Base-by-base conservation (phyloP, 768 basidiomycete species). In the Leccinum uliginosum region DNA sequence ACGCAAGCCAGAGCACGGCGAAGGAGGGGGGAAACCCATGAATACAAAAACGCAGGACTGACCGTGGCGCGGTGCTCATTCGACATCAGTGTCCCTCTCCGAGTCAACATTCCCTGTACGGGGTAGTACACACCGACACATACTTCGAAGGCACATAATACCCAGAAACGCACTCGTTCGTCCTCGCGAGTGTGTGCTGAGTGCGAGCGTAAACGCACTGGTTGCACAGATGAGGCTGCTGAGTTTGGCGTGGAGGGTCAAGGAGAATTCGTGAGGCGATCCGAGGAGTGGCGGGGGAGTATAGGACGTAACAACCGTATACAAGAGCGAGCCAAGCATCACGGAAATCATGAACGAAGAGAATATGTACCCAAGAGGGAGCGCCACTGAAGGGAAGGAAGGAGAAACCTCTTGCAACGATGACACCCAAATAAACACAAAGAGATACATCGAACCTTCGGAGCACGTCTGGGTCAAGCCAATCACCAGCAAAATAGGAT, bases 401-500 rank as follows among this genome's bases (percentile, higher is more conserved):
- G n/a, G 47, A n/a, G 83, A 77, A 21, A 73, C 73, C 65, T 89
- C 85, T 71, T 91, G 87, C 15, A 91, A 74, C 2, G 83, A 78
- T 1, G 89, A 87, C 0, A 91, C 89, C 89, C 89, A 91, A 59
- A 86, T 75, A 74, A 89, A 91, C 60, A 90, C 89, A 70, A 90
- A 91, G 58, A 90, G 80, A 71, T 91, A 90, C 88, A 90, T 89
- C 6, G 86, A 87, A 3, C 89, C 89, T 67, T 91, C 88, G 65
- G 90, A 91, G 70, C 85, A 87, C 1, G 89, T 91, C 70, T 91
- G 88, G 0, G 84, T 84, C 53, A 90, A 71, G 30, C 87, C 86
- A 21, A 91, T 78, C 24, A 80, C 79, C 58, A 89, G 71, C 10
- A 91, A 76, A 48, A 81, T 64, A 1, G 81, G 78, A 65, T 89